These are phyloP conservation scores for Begonia fuchsioides DNA, from an alignment of 306 rosid species.

Conservation along the genomic window DNA sequence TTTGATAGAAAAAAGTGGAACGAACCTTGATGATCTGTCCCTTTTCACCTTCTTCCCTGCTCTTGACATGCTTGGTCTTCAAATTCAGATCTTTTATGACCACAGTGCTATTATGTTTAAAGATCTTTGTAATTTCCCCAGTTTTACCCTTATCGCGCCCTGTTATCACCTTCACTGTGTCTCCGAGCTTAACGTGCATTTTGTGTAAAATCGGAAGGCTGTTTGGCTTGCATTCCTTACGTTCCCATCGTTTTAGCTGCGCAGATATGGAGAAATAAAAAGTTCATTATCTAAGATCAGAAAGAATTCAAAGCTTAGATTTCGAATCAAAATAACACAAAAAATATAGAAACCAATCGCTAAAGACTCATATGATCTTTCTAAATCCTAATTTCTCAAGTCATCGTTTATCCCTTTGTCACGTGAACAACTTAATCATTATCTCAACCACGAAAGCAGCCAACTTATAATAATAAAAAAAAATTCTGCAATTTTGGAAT, in stretches of 20 bases:
- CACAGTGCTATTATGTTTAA: conserved; percentile 72
- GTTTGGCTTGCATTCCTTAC: conserved; percentile 89
- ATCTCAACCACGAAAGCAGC: no score
- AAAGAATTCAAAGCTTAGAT: no score
- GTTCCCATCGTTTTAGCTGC: conserved; percentile 84
- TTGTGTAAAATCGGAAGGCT: conserved; percentile 74
- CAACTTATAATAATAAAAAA: no score
- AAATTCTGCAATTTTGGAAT: no score
- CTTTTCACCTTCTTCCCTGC: conserved; percentile 71
- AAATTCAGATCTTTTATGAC: conserved; percentile 56
- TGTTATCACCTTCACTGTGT: conserved; percentile 69
- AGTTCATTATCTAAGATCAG: no score
- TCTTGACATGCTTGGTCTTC: conserved; percentile 87
- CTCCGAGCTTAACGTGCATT: conserved; percentile 92
- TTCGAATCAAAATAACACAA: no score
- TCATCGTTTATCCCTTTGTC: no score
- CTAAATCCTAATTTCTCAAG: no score
- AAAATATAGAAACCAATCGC: no score
- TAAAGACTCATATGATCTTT: no score
- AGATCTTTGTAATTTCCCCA: conserved; percentile 57
- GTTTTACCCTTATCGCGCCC: conserved; percentile 82
- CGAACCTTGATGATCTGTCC: conserved; percentile 84
- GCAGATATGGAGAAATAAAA: no score
- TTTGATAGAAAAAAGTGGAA: conserved; percentile 6
- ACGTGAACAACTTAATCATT: no score